A percentile compares a stretch with the other conserved stretches of the same genome.
Evolutionary conservation across 352 stramenopile genomes (phyloP).

Genomic region (Phytophthora kernoviae): DNA sequence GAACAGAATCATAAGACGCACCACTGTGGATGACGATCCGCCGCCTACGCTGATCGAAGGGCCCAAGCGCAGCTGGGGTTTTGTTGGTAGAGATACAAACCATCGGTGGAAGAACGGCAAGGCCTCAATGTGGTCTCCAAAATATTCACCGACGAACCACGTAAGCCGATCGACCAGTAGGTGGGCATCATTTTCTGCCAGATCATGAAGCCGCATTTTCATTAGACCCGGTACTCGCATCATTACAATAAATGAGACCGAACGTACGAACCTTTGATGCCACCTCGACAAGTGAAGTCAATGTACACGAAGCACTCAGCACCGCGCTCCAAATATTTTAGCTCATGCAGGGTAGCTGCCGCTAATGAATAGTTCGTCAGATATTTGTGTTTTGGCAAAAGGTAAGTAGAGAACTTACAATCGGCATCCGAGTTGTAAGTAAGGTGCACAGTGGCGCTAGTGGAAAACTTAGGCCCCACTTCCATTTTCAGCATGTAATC

Average conservation of each 20-base stretch:
- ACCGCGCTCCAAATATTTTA: constrained; percentile 72
- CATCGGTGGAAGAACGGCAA: constrained; percentile 69
- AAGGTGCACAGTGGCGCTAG: constrained; percentile 51
- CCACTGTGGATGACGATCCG: constrained; percentile 31
- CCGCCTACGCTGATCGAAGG: constrained; percentile 13
- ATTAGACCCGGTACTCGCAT: background rate
- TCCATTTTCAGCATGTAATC: constrained; percentile 76
- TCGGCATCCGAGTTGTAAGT: constrained; percentile 74
- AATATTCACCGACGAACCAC: constrained; percentile 63
- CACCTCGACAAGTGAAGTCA: constrained; percentile 55
- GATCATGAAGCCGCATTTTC: background rate
- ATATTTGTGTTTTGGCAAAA: constrained; percentile 1
- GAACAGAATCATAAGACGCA: constrained; percentile 75
- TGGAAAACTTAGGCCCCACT: constrained; percentile 59
- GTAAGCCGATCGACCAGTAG: constrained; percentile 45
- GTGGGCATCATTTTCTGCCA: constrained; percentile 52
- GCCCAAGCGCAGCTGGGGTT: constrained; percentile 49
- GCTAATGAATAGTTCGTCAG: constrained; percentile 29
- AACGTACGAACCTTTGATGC: constrained; percentile 54
- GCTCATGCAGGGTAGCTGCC: constrained; percentile 64
- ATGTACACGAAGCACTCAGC: constrained; percentile 76
- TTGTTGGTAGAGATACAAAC: constrained; percentile 64
- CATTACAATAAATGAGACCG: background rate
- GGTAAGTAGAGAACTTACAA: constrained; percentile 36
- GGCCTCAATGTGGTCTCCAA: constrained; percentile 58